Evolutionary conservation across 495 filamentous ascomycete genomes (phyloP), one percentile per base, ranked within the genome.

Genomic region (Penicillium crystallinum): DNA sequence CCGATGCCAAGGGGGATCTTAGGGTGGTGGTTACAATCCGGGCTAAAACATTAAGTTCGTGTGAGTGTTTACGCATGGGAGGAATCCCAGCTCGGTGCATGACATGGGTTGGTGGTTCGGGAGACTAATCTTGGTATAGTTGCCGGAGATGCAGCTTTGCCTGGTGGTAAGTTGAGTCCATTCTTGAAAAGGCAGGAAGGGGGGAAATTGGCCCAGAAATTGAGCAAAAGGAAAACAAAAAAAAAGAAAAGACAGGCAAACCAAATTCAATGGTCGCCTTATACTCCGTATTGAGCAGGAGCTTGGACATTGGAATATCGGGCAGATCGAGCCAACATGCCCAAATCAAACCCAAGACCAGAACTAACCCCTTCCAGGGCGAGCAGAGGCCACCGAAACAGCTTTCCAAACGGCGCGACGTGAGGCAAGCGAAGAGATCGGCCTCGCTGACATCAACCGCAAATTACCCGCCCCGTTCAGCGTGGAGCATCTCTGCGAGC

Each of bases 391-490:
- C 4, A 21, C 61, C 15, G 81, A 82, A 61, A 76, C 75, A 2
- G 65, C 78, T 66, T 84, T 87, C 66, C 76, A 88, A 63, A 93
- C 90, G 40, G 89, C 91, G 19, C 83, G 90, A 17, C 82, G 91
- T 63, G 91, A 96, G 78, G 90, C 91, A 11, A 83, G 76, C 62
- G 91, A 96, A 62, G 91, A 96, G 69, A 95, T 96, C 64, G 91
- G 91, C 1, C 81, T 96, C 0, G 86, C 91, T 7, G 75, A 81
- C 45, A 79, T 82, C 57, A 73, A 81, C 59, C 59, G 70, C 36
- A 74, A 78, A 48, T 72, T 93, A 11, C 87, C 86, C 0, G 56
- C 67, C 0, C 87, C 87, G 4, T 95, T 93, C 70, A 63, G 74
- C 43, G 83, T 95, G 57, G 89, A 95, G 67, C 87, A 90, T 54